phyloP scores from a whole-genome alignment of 2,329 filamentous ascomycete species.

The Alternaria dauci region DNA sequence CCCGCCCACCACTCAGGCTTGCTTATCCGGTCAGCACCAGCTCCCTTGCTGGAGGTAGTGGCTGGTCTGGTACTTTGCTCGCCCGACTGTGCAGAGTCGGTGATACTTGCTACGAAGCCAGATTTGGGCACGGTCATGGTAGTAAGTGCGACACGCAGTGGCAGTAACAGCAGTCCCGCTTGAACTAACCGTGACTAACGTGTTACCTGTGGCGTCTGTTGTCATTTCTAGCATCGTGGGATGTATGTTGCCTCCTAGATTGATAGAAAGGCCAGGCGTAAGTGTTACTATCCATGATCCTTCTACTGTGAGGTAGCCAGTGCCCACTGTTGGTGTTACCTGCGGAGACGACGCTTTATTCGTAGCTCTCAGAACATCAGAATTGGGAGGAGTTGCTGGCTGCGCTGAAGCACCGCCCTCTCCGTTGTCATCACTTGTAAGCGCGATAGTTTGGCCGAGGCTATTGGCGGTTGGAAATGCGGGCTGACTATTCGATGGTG shows the following conservation, averaged over 20 bases:
- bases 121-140: constrained; percentile 30
- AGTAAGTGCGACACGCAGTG: constrained; percentile 28
- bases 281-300: constrained; percentile 33
- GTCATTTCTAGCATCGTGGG: constrained; percentile 36
- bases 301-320: constrained; percentile 27
- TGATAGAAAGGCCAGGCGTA: constrained; percentile 39
- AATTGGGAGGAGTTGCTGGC: constrained; percentile 2
- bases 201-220: constrained; percentile 35
- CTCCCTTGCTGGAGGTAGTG: constrained; percentile 18
- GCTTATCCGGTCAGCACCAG: neutral
- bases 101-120: constrained; percentile 34
- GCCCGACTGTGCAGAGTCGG: constrained; percentile 15
- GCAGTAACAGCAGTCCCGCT: constrained; percentile 40
- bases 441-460: neutral
- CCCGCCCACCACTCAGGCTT: constrained; percentile 17
- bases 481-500: constrained; percentile 14
- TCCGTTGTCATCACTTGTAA: neutral
- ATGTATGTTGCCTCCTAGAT: constrained; percentile 21
- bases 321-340: constrained; percentile 6
- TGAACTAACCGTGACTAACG: constrained; percentile 37
- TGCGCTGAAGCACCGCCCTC: neutral
- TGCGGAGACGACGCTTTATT: neutral
- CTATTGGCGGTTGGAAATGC: neutral
- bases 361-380: constrained; percentile 1
- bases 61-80: neutral